Percentiles rank a stretch among this genome's conserved stretches.
Conservation (phyloP, 1,284 basidiomycete species). For the Rhodotorula glutinis region DNA sequence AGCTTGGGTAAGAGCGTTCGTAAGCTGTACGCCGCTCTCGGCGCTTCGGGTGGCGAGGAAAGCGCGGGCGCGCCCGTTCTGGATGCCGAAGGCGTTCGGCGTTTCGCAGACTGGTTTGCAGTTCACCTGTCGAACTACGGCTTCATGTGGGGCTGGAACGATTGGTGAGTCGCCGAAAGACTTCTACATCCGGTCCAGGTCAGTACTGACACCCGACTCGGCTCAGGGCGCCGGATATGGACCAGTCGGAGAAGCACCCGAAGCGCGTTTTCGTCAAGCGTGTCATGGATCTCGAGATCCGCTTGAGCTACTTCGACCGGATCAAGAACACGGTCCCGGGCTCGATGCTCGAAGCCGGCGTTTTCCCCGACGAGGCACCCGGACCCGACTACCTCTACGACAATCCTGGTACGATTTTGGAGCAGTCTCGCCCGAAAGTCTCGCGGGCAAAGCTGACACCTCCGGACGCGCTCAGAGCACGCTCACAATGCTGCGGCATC, state of each 20-base stretch:
- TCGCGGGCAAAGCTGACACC: too few relatives aligned
- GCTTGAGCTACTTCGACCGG: conserved; percentile 89
- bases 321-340: conserved; percentile 85
- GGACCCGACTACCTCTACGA: conserved; percentile 82
- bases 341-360: conserved; percentile 66
- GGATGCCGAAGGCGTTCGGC: conserved; percentile 74
- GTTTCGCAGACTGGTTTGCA: conserved; percentile 92
- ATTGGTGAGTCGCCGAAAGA: conserved; percentile 66
- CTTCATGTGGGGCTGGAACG: conserved; percentile 99
- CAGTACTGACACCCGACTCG: neutral
- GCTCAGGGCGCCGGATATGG: conserved; percentile 35
- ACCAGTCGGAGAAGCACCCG: conserved; percentile 59
- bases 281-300: conserved; percentile 82
- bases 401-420: conserved; percentile 38
- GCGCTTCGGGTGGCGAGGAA: conserved; percentile 49
- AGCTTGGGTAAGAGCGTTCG: conserved; percentile 94
- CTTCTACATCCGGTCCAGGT: neutral
- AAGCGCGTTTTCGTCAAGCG: conserved; percentile 82
- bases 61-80: conserved; percentile 50
- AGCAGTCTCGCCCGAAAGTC: too few relatives aligned
- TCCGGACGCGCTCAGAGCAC: too few relatives aligned
- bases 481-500: conserved; percentile 75
- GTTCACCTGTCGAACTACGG: conserved; percentile 97
- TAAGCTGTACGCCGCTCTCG: conserved; percentile 71
- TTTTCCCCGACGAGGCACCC: conserved; percentile 71